Conservation (phyloP, 2,329 filamentous ascomycete species). For the Sporothrix variecibatus region DNA sequence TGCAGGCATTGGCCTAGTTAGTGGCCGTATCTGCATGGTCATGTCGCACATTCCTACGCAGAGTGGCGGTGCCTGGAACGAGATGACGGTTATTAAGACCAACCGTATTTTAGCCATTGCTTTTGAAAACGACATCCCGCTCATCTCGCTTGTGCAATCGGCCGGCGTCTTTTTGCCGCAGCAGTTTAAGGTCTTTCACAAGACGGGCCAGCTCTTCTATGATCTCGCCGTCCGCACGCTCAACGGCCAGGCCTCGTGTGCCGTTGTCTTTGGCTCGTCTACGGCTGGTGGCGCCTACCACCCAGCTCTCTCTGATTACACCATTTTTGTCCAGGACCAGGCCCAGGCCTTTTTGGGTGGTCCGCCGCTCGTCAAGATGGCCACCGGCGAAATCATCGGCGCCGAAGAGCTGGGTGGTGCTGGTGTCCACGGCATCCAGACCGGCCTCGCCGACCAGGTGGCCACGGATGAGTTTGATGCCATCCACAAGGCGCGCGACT, state of each 20-base stretch:
- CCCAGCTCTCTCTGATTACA: conserved; percentile 10
- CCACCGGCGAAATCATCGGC: conserved; percentile 46
- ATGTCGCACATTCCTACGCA: conserved; percentile 9
- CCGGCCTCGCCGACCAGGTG: conserved; percentile 47
- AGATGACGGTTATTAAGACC: not conserved
- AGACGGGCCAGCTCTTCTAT: conserved; percentile 3
- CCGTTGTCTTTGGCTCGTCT: conserved; percentile 9
- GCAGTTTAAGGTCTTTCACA: conserved; percentile 13
- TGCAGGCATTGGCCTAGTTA: conserved; percentile 8
- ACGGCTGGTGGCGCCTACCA: conserved; percentile 12
- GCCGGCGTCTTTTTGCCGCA: conserved; percentile 10
- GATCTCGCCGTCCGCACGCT: conserved; percentile 6
- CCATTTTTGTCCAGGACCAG: conserved; percentile 42
- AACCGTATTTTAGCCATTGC: conserved; percentile 12
- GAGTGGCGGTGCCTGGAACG: conserved; percentile 17
- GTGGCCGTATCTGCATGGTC: conserved; percentile 2
- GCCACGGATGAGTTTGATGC: conserved; percentile 48
- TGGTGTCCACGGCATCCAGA: conserved; percentile 41
- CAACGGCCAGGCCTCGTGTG: conserved; percentile 6
- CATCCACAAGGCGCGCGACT: conserved; percentile 37
- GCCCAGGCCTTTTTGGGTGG: conserved; percentile 49
- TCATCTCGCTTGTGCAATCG: conserved; percentile 1
- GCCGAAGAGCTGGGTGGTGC: conserved; percentile 48
- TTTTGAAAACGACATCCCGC: conserved; percentile 3
- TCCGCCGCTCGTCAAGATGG: conserved; percentile 50